Conservation (phyloP, 257 asterid species). For the Solanum ossicruentum region DNA sequence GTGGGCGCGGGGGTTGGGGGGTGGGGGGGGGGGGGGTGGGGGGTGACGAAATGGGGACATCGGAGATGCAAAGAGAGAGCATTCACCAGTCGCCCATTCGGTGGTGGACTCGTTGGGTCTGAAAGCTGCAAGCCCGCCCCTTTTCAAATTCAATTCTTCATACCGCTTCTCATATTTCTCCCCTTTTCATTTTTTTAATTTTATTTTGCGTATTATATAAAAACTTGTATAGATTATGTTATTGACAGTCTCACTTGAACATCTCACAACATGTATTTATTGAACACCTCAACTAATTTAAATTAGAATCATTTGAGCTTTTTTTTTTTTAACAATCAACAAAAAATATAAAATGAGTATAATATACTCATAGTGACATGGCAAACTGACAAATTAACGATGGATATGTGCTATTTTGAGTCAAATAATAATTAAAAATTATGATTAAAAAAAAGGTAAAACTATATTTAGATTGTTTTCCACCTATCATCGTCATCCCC, state of each 20-base stretch:
- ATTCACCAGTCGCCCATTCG: neutral
- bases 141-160: constrained; percentile 11
- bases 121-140: constrained; percentile 10
- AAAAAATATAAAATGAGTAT: too few relatives aligned
- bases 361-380: neutral
- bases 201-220: neutral
- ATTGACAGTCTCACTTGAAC: too few relatives aligned
- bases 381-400: neutral
- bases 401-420: neutral
- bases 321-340: too few relatives aligned
- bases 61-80: neutral
- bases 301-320: too few relatives aligned
- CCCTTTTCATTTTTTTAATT: neutral
- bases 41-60: neutral
- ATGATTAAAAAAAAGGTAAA: too few relatives aligned
- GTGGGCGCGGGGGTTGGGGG: too few relatives aligned
- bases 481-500: neutral
- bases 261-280: too few relatives aligned
- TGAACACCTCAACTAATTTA: too few relatives aligned
- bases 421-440: too few relatives aligned
- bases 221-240: neutral
- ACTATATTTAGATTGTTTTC: too few relatives aligned
- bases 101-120: neutral
- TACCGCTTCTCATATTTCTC: neutral
- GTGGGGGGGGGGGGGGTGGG: too few relatives aligned